Evolutionary conservation across 2,329 filamentous ascomycete species (phyloP), one percentile per base, ranked within the genome.

Genomic region (Neodidymelliopsis sp.): DNA sequence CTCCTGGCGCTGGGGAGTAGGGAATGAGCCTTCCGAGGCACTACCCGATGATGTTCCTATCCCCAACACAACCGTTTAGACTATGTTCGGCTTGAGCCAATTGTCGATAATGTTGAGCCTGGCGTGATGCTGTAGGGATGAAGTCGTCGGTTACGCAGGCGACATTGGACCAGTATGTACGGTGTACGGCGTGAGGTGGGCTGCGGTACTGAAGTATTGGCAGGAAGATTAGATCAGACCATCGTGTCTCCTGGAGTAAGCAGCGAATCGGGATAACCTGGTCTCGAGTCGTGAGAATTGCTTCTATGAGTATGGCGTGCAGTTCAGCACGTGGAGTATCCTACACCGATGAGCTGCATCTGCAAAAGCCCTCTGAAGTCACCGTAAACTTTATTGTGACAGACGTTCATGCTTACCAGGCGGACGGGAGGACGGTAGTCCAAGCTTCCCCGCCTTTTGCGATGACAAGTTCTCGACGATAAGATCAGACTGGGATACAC

Each of bases 391-490:
- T 28, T 46, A 34, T 34, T 46, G 6, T 41, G 25, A 33, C 23
- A 38, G 23, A 42, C 18, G 4, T 33, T 34, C 23, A 52, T 52
- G 37, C 31, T 31, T 41, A 47, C 49, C 49, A 41, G 41, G 27
- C 16, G 30, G 25, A 42, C 49, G 37, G 49, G 49, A 42, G 22
- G 33, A 36, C 41, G 41, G 42, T 34, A 46, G 42, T 33, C 49
- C 36, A 13, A 46, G 41, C 49, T 36, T 13, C 41, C 49, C 49
- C 41, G 41, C 47, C 47, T 50, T 50, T 50, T 18, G 25, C 29
- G 23, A 44, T 35, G 19, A 13, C 11, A 39, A 13, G 28, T 35
- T 18, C 15, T 29, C 13, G 25, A 13, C 9, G 22, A 30, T 13
- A 11, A 20, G 18, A 11, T 44, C 4, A 16, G 30, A 36, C 35